Base-by-base conservation (phyloP, 2,329 filamentous ascomycete species). In the Dactylellina haptotyla region DNA sequence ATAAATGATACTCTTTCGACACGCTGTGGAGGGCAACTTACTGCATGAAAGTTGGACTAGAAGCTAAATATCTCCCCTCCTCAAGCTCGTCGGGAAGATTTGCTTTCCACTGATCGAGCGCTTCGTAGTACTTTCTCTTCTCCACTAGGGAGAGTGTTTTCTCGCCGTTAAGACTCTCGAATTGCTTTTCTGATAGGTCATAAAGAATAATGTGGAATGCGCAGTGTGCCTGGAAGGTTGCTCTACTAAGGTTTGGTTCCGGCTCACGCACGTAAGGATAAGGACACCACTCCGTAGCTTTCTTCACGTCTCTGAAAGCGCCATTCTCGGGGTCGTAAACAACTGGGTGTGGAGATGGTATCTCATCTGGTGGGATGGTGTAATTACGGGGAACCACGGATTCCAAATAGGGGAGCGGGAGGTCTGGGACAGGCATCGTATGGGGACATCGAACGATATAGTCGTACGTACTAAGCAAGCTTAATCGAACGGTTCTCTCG, bases 391-490 rank as follows among this genome's bases (percentile, higher is more conserved):
- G 66, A 3, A 14, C 30, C 9, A 25, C 12, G 0, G 53, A 59
- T 8, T 65, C 67, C 3, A 72, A 53, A 30, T 72, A 72, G 3
- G 67, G 67, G 12, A 72, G 48, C 1, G 67, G 59, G 23, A 72
- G 4, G 9, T 53, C 26, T 4, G 67, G 59, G 2, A 51, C 4
- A 1, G 67, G 67, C 67, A 72, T 65, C n/a, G 67, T 72, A 45
- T 72, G 59, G 14, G 37, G 12, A n/a, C 54, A 59, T 26, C 51
- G 6, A 12, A 20, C 59, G 2, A 72, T 32, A 53, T 51, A 72
- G 16, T 65, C 67, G 37, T 72, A 72, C 18, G 62, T 72, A 32
- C 59, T 72, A 26, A 14, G 5, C 1, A 9, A 18, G 10, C 5
- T 16, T 54, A 20, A 57, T 50, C 12, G 26, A 10, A 1, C 14